These are phyloP conservation scores for Starmerella tilneyi DNA, from an alignment of 805 yeast species.

Conservation along the genomic window DNA sequence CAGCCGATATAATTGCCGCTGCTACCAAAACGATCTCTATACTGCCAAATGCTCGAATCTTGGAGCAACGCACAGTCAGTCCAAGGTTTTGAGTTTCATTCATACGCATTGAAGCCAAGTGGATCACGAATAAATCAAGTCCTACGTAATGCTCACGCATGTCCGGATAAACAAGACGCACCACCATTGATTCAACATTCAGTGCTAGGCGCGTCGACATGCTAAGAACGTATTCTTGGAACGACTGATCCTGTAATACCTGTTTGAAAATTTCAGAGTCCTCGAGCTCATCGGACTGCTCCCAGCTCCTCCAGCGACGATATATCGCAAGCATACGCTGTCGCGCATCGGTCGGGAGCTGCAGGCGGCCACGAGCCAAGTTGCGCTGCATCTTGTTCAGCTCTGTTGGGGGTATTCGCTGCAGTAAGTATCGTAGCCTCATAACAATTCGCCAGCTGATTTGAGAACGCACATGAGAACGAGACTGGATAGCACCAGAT, in stretches of 20 bases:
- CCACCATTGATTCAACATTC: conserved; percentile 16
- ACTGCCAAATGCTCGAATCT: conserved; percentile 24
- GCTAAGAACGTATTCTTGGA: conserved; percentile 19
- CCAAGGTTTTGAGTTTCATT: conserved; percentile 19
- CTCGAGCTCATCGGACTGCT: conserved; percentile 32
- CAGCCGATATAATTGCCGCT: conserved; percentile 8
- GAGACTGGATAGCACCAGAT: conserved; percentile 63
- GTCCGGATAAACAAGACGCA: conserved; percentile 15
- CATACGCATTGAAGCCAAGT: conserved; percentile 12
- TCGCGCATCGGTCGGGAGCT: conserved; percentile 44
- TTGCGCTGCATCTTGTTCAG: conserved; percentile 28
- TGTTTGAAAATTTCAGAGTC: conserved; percentile 26
- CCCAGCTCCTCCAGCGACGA: conserved; percentile 86
- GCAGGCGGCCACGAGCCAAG: conserved; percentile 33
- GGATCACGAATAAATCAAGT: conserved; percentile 7
- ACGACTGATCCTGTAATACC: conserved; percentile 16
- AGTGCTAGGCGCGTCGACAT: conserved; percentile 10
- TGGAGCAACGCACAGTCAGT: conserved; percentile 20
- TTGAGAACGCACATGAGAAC: conserved; percentile 63
- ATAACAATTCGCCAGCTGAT: conserved; percentile 84
- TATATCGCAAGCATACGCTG: conserved; percentile 49
- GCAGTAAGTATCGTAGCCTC: conserved; percentile 62
- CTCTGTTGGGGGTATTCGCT: conserved; percentile 47
- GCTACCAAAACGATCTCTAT: conserved; percentile 19
- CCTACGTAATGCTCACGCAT: conserved; percentile 19